Conservation (phyloP, 257 asterid genomes). For the Knoxia roxburghii region DNA sequence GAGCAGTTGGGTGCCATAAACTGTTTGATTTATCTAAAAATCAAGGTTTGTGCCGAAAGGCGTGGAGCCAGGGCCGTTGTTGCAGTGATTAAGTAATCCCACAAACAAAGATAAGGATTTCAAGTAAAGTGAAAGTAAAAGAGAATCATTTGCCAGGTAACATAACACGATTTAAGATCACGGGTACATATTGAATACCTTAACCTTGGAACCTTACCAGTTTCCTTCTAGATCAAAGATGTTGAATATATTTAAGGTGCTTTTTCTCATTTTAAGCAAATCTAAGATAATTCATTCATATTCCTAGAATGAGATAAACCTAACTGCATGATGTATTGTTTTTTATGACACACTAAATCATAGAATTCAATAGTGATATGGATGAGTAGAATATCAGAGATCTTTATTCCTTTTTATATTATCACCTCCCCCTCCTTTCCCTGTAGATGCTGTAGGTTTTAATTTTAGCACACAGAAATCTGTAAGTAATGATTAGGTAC, state of each 20-base stretch:
- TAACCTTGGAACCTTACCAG: neutral
- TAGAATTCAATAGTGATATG: neutral
- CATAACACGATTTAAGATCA: slow-evolving; percentile 1
- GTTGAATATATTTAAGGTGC: neutral
- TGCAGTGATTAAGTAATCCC: neutral
- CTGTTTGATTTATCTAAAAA: neutral
- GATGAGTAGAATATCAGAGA: neutral
- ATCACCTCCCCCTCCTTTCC: neutral
- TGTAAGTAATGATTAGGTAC: neutral
- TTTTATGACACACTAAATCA: neutral
- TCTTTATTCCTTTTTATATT: neutral
- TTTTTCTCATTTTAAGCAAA: neutral
- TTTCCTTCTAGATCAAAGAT: neutral
- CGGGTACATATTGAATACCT: neutral
- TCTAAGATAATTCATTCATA: neutral
- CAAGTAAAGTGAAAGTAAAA: neutral
- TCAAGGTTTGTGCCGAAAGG: neutral
- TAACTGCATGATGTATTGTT: neutral
- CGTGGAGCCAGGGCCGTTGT: neutral
- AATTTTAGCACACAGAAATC: neutral
- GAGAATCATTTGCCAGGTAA: neutral
- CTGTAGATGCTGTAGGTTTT: neutral
- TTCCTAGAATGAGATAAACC: neutral
- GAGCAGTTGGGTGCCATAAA: neutral
- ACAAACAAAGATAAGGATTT: neutral